Evolutionary conservation across 2,329 filamentous ascomycete genomes (phyloP).

Genomic region (Blumeriella jaapii): DNA sequence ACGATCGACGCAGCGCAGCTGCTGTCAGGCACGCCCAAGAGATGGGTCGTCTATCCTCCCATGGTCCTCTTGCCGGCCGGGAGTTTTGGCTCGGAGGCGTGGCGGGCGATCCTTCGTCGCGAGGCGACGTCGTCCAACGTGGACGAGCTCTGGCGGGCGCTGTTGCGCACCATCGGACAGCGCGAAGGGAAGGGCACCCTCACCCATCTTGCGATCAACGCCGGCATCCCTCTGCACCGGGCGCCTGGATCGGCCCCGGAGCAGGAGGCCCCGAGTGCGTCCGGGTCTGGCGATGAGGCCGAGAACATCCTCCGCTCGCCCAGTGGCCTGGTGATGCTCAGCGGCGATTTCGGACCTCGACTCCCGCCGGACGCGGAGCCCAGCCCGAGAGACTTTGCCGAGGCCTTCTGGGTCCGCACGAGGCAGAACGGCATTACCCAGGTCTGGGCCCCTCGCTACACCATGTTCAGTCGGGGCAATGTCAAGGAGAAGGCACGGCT

Average conservation of each 20-base stretch:
- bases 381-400: slow-evolving; percentile 41
- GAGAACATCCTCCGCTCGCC: slow-evolving; percentile 69
- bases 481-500: slow-evolving; percentile 78
- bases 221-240: slow-evolving; percentile 43
- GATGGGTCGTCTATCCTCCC: slow-evolving; percentile 49
- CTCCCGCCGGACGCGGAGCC: slow-evolving; percentile 7
- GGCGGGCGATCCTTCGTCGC: slow-evolving; percentile 17
- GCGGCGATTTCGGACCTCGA: slow-evolving; percentile 61
- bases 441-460: slow-evolving; percentile 79
- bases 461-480: slow-evolving; percentile 92
- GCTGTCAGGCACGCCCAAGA: slow-evolving; percentile 32
- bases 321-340: slow-evolving; percentile 53
- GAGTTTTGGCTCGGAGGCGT: slow-evolving; percentile 41
- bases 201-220: slow-evolving; percentile 49
- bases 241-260: slow-evolving; percentile 4
- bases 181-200: slow-evolving; percentile 30
- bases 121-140: not conserved
- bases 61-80: slow-evolving; percentile 49
- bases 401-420: slow-evolving; percentile 68
- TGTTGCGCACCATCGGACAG: slow-evolving; percentile 37
- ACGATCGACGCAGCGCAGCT: slow-evolving; percentile 12
- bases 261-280: slow-evolving; percentile 1
- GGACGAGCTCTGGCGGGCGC: slow-evolving; percentile 34
- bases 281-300: slow-evolving; percentile 12
- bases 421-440: slow-evolving; percentile 72